Evolutionary conservation across 2,329 filamentous ascomycete genomes (phyloP).

Genomic region (Penicillium sp.): DNA sequence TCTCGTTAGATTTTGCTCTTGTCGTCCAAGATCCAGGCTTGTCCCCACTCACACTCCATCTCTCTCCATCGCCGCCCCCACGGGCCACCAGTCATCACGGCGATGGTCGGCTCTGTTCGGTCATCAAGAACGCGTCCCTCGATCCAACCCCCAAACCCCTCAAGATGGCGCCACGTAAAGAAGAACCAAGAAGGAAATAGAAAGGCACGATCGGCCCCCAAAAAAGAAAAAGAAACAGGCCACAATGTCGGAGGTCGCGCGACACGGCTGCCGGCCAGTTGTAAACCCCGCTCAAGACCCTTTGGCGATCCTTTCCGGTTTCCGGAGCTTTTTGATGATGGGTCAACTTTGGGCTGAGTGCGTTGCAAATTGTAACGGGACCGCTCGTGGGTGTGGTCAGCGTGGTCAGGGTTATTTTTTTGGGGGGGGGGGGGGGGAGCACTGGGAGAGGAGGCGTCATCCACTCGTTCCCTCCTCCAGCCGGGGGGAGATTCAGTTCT

Average conservation of each 20-base stretch:
- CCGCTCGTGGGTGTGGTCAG: not conserved
- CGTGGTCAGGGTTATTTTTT: not conserved
- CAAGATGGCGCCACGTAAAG: not conserved
- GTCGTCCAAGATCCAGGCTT: not conserved
- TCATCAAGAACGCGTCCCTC: not conserved
- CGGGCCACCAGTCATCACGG: not conserved
- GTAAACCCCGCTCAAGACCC: constrained; percentile 2
- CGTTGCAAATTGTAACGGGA: not conserved
- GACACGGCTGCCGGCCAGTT: not conserved
- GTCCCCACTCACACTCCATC: not conserved
- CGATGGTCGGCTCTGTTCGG: constrained; percentile 3
- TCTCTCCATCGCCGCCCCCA: not conserved
- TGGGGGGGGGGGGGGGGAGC: too few species aligned
- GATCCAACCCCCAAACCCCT: not conserved
- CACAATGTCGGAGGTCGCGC: constrained; percentile 4
- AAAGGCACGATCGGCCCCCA: not conserved
- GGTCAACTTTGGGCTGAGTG: not conserved
- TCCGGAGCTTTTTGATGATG: constrained; percentile 5
- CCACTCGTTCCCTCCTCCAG: not conserved
- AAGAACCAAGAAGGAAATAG: not conserved
- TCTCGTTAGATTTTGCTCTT: constrained; percentile 9
- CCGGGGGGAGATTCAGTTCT: not conserved
- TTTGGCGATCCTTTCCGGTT: not conserved
- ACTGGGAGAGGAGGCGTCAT: not conserved
- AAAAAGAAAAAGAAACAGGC: not conserved